A percentile compares a stretch with the other conserved stretches of the same genome.
These are phyloP conservation scores for Diatrype stigma DNA, from an alignment of 2,329 filamentous ascomycete genomes.

Conservation along the genomic window DNA sequence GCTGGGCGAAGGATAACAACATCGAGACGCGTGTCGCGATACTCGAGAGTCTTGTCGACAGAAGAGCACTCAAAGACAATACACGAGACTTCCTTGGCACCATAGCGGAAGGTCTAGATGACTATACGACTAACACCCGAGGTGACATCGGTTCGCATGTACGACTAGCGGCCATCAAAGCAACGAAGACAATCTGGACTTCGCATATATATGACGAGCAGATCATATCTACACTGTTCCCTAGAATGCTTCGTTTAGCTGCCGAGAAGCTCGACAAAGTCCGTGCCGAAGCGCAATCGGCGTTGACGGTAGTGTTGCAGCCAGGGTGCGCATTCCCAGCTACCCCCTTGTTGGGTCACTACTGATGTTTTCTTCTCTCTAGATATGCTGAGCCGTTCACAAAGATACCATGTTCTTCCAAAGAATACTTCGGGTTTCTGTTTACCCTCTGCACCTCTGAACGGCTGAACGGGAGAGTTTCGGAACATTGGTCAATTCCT, in stretches of 20 bases:
- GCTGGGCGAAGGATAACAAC: slow-evolving; percentile 48
- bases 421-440: slow-evolving; percentile 53
- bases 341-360: neutral
- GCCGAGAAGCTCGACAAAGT: slow-evolving; percentile 90
- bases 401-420: slow-evolving; percentile 51
- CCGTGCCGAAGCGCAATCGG: slow-evolving; percentile 60
- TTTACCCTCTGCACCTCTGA: slow-evolving; percentile 41
- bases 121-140: slow-evolving; percentile 85
- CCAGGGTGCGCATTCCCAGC: slow-evolving; percentile 36
- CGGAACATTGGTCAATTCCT: slow-evolving; percentile 29
- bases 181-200: slow-evolving; percentile 60
- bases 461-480: slow-evolving; percentile 33
- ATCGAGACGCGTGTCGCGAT: slow-evolving; percentile 53
- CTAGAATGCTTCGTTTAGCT: slow-evolving; percentile 61
- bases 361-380: slow-evolving; percentile 14
- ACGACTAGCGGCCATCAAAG: slow-evolving; percentile 74
- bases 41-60: slow-evolving; percentile 48
- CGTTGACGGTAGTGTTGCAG: slow-evolving; percentile 42
- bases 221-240: slow-evolving; percentile 38
- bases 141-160: slow-evolving; percentile 89
- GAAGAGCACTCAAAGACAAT: slow-evolving; percentile 39
- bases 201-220: slow-evolving; percentile 8
- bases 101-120: slow-evolving; percentile 63
- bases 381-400: slow-evolving; percentile 34
- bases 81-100: slow-evolving; percentile 39